Evolutionary conservation across 2,329 filamentous ascomycete species (phyloP), one percentile per base, ranked within the genome.

Genomic region (Penicillium sp.): DNA sequence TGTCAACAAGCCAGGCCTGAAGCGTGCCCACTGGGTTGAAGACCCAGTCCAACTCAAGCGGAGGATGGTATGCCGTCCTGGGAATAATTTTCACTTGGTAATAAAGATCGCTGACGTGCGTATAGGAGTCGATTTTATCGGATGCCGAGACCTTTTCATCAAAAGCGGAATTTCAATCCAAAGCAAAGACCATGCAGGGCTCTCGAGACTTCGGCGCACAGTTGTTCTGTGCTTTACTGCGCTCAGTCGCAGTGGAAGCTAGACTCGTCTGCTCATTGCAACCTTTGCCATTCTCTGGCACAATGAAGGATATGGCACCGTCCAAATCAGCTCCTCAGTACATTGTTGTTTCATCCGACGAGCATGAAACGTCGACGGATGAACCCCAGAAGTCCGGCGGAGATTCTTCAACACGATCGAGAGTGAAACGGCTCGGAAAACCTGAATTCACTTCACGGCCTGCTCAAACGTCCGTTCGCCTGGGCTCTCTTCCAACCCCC

Each of bases 201-300:
- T 97, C 91, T 7, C 81, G 90, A 54, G 93, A 98, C 65, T 77
- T 94, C 8, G 93, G 90, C 0, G 87, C 89, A 1, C 90, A 97
- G 64, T 68, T 98, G 0, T 95, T 94, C 60, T 97, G 93, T 65
- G 86, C 90, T 2, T 69, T 97, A 26, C 75, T 98, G 3, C 83
- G 93, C 14, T 80, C 82, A n/a, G 81, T 79, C n/a, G 89, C 88
- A 2, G 81, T 97, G 6, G 82, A 89, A 52, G 77, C 87, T 4
- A 80, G 93, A 10, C 75, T 98, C 4, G 86, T 97, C 0, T 96
- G 89, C 66, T 98, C 93, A 4, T 72, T 98, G 3, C 93, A 98
- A 56, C 81, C 85, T 1, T 74, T 98, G 0, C 77, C 86, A 0
- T 90, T 90, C 56, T 74, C 76, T 2, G 77, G 70, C 2, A 66